Evolutionary conservation across 768 basidiomycete species (phyloP).

Genomic region (Boletellus ananas): DNA sequence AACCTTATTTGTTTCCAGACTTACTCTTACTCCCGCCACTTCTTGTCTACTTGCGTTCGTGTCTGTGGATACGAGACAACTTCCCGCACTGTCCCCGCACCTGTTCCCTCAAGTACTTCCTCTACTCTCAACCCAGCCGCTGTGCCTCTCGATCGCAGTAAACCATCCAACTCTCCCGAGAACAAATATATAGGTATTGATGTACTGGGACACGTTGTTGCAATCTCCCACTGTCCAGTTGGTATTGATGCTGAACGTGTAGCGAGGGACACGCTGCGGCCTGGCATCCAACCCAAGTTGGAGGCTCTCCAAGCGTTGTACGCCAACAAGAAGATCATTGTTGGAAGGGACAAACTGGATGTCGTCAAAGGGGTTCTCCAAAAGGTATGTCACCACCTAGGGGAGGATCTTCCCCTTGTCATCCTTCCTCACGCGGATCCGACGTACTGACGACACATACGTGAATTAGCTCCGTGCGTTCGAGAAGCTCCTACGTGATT

Average conservation of each 20-base stretch:
- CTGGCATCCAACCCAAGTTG: slow-evolving; percentile 87
- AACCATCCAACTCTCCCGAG: background rate
- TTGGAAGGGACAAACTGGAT: slow-evolving; percentile 95
- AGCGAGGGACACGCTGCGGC: slow-evolving; percentile 72
- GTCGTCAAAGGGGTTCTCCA: slow-evolving; percentile 98
- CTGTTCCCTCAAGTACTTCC: slow-evolving; percentile 1
- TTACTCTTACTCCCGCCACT: slow-evolving; percentile 93
- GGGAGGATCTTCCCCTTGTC: too few species aligned
- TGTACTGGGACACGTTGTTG: slow-evolving; percentile 77
- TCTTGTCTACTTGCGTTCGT: slow-evolving; percentile 89
- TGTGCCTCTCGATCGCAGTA: slow-evolving; percentile 6
- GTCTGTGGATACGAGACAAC: slow-evolving; percentile 94
- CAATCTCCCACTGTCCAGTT: slow-evolving; percentile 89
- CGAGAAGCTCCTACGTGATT: slow-evolving; percentile 88
- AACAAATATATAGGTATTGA: slow-evolving; percentile 55
- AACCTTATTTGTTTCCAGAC: slow-evolving; percentile 98
- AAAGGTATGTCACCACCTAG: slow-evolving; percentile 51
- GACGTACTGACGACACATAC: background rate
- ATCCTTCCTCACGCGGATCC: background rate
- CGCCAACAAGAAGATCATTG: slow-evolving; percentile 97
- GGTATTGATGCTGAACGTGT: slow-evolving; percentile 94
- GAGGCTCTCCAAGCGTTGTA: slow-evolving; percentile 81
- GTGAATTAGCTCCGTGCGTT: slow-evolving; percentile 77
- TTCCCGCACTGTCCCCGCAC: slow-evolving; percentile 7
- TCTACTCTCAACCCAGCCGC: slow-evolving; percentile 4